phyloP scores from a whole-genome alignment of 805 yeast genomes.

The Teunomyces tritomae region DNA sequence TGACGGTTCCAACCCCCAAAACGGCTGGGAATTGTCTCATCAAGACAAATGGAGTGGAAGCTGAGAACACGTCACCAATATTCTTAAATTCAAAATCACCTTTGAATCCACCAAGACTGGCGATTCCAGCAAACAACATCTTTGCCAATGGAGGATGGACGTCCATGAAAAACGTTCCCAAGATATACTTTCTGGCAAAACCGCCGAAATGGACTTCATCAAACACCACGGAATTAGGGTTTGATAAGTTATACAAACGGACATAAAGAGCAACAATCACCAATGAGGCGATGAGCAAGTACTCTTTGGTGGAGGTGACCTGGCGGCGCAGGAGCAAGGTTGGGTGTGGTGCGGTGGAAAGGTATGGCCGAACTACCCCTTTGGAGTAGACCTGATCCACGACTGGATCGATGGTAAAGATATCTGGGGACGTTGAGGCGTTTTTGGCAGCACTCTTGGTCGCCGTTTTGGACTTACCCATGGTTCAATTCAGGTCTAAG shows the following conservation, averaged over 20 bases:
- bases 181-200: constrained; percentile 81
- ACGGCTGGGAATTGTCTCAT: constrained; percentile 73
- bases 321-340: constrained; percentile 28
- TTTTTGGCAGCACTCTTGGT: constrained; percentile 10
- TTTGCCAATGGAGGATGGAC: constrained; percentile 80
- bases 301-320: constrained; percentile 19
- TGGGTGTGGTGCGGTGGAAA: constrained; percentile 50
- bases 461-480: constrained; percentile 10
- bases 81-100: constrained; percentile 67
- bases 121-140: constrained; percentile 72
- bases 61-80: constrained; percentile 66
- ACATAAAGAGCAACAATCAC: constrained; percentile 54
- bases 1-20: constrained; percentile 65
- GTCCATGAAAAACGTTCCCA: constrained; percentile 66
- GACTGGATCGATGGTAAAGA: constrained; percentile 37
- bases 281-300: constrained; percentile 27
- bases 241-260: constrained; percentile 58
- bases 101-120: constrained; percentile 62
- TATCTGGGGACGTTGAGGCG: constrained; percentile 7
- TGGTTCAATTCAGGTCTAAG: constrained; percentile 2
- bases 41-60: constrained; percentile 55
- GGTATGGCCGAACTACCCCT: constrained; percentile 55
- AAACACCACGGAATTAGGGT: constrained; percentile 82
- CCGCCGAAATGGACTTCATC: constrained; percentile 97
- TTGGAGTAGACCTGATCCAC: constrained; percentile 32